Evolutionary conservation across 2,329 filamentous ascomycete species (phyloP).

Genomic region (Sclerotiophoma versabilis): DNA sequence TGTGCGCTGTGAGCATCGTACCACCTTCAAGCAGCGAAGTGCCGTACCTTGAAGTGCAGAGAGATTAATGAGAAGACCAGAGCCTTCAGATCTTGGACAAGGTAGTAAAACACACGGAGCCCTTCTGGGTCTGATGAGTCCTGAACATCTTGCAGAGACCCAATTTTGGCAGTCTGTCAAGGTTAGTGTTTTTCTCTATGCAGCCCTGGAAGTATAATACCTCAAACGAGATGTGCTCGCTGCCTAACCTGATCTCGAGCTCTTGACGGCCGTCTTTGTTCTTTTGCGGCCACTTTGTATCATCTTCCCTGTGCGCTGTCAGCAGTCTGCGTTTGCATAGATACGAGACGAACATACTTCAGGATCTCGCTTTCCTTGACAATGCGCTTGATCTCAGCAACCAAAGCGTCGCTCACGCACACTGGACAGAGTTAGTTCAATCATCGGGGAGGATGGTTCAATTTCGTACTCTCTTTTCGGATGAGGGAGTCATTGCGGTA

Average conservation of each 20-base stretch:
- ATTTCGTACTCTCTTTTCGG: constrained; percentile 90
- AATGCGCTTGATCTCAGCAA: constrained; percentile 95
- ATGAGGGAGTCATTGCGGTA: constrained; percentile 99
- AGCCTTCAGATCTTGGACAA: constrained; percentile 96
- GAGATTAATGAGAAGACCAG: constrained; percentile 96
- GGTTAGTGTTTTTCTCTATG: constrained; percentile 29
- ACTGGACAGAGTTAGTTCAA: constrained; percentile 62
- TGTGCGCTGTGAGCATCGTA: constrained; percentile 34
- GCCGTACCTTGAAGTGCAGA: constrained; percentile 86
- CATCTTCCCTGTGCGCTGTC: constrained; percentile 77
- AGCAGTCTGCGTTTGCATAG: background rate
- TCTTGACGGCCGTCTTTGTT: constrained; percentile 99
- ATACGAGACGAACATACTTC: constrained; percentile 68
- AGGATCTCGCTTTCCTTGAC: constrained; percentile 97
- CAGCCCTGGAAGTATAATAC: constrained; percentile 54
- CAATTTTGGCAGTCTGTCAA: constrained; percentile 91
- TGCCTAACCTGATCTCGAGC: constrained; percentile 90
- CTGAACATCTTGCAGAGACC: constrained; percentile 93
- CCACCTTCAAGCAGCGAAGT: background rate
- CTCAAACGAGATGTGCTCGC: constrained; percentile 98
- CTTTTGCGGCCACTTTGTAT: constrained; percentile 98
- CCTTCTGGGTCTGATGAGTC: constrained; percentile 96
- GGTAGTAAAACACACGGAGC: constrained; percentile 96
- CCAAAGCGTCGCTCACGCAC: constrained; percentile 90
- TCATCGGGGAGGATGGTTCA: background rate